A percentile compares a stretch with the other conserved stretches of the same genome.
Conservation (phyloP, 805 yeast species). For the Clavispora carvajalis region DNA sequence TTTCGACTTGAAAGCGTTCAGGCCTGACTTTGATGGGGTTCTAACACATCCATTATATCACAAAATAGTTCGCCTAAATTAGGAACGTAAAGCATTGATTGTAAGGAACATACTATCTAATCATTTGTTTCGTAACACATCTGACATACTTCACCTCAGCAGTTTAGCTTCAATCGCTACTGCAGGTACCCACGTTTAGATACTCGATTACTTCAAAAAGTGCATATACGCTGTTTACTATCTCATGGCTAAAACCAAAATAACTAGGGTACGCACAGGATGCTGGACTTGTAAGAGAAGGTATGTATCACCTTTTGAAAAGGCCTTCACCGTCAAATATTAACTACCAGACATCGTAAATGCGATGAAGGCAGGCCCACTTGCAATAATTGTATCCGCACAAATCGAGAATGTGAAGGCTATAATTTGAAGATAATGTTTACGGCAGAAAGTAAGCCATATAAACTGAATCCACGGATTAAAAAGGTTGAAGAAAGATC, state of each 20-base stretch:
- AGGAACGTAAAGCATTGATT: too few species aligned
- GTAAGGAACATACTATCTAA: too few species aligned
- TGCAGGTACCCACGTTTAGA: neutral
- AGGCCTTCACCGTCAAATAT: neutral
- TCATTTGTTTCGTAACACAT: too few species aligned
- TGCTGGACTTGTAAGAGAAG: constrained; percentile 54
- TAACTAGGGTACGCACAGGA: constrained; percentile 45
- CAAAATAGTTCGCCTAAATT: too few species aligned
- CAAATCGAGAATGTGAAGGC: constrained; percentile 45
- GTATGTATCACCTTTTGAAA: constrained; percentile 22
- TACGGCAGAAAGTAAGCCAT: constrained; percentile 16
- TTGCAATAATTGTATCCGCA: constrained; percentile 43
- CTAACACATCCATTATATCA: too few species aligned
- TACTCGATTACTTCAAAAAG: neutral
- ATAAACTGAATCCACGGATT: neutral
- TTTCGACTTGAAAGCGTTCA: too few species aligned
- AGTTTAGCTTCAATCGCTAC: too few species aligned
- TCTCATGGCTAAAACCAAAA: neutral
- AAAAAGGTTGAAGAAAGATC: too few species aligned
- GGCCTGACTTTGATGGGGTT: too few species aligned
- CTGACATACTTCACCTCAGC: too few species aligned
- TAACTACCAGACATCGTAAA: constrained; percentile 40
- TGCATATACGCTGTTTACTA: neutral
- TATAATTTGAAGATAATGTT: constrained; percentile 45
- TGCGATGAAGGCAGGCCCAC: constrained; percentile 53